Percentiles rank a stretch among this genome's conserved stretches.
phyloP scores from a whole-genome alignment of 2,329 filamentous ascomycete genomes.

The Thelonectria rubi region DNA sequence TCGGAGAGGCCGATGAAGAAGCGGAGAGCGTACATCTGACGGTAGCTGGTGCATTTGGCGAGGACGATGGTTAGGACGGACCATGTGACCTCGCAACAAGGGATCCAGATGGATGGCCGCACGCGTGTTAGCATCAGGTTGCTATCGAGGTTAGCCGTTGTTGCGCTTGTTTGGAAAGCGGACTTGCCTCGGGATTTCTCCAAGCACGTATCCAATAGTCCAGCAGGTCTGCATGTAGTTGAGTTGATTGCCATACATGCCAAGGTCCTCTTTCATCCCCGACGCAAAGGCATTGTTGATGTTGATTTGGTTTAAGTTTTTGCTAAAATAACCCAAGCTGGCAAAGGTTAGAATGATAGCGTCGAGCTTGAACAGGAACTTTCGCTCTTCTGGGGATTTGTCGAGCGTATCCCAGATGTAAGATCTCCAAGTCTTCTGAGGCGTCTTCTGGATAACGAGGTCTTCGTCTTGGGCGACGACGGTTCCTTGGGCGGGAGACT shows the following conservation, averaged over 20 bases:
- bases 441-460: conserved; percentile 10
- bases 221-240: conserved; percentile 63
- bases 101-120: conserved; percentile 51
- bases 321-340: conserved; percentile 50
- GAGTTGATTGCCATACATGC: conserved; percentile 53
- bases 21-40: conserved; percentile 50
- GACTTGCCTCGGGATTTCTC: conserved; percentile 44
- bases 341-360: conserved; percentile 49
- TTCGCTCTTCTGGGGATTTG: conserved; percentile 51
- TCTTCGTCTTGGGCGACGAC: neutral
- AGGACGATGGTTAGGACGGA: conserved; percentile 42
- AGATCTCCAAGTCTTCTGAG: conserved; percentile 49
- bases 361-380: conserved; percentile 54
- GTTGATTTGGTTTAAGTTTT: conserved; percentile 47
- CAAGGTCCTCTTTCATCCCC: conserved; percentile 60
- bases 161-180: fast-evolving
- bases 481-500: neutral
- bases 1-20: conserved; percentile 54
- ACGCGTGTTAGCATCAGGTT: conserved; percentile 49
- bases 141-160: conserved; percentile 15
- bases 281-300: conserved; percentile 43
- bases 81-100: conserved; percentile 47
- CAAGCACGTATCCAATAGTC: conserved; percentile 67
- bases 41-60: conserved; percentile 41
- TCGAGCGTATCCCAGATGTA: conserved; percentile 60